Percentiles rank a stretch among this genome's conserved stretches.
phyloP scores from a whole-genome alignment of 164 flowering plant genomes.

The Taxillus chinensis region DNA sequence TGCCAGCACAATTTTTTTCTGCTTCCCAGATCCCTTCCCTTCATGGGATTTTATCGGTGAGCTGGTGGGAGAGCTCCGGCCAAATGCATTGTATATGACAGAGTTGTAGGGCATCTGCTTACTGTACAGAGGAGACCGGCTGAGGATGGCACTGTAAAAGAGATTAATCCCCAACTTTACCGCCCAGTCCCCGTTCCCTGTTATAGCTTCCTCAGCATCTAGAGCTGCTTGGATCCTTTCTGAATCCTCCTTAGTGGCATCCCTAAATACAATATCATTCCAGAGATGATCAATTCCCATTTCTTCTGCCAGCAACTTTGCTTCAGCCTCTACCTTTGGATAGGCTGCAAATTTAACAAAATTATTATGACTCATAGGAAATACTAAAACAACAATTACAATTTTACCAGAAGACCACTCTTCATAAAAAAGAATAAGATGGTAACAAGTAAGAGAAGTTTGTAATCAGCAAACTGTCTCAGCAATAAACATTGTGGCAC shows the following conservation, averaged over 20 bases:
- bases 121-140: constrained; percentile 81
- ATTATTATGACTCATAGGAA: not conserved
- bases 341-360: constrained; percentile 49
- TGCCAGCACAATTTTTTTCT: constrained; percentile 61
- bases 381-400: not conserved
- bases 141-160: constrained; percentile 71
- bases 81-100: constrained; percentile 75
- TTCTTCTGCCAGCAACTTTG: constrained; percentile 64
- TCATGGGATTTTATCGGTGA: constrained; percentile 25
- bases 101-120: constrained; percentile 95
- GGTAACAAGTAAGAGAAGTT: not conserved
- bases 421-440: not conserved
- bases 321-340: constrained; percentile 68
- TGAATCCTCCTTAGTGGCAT: constrained; percentile 54
- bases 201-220: constrained; percentile 59
- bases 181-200: constrained; percentile 89
- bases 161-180: constrained; percentile 90
- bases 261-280: constrained; percentile 52
- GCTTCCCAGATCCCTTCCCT: constrained; percentile 37
- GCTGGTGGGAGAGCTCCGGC: constrained; percentile 40
- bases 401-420: not conserved
- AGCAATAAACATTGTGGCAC: constrained; percentile 4
- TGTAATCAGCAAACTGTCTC: too few species aligned
- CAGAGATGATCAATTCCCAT: constrained; percentile 46
- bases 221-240: constrained; percentile 52